phyloP scores from a whole-genome alignment of 2,329 filamentous ascomycete species.

The Stachybotrys chartarum region DNA sequence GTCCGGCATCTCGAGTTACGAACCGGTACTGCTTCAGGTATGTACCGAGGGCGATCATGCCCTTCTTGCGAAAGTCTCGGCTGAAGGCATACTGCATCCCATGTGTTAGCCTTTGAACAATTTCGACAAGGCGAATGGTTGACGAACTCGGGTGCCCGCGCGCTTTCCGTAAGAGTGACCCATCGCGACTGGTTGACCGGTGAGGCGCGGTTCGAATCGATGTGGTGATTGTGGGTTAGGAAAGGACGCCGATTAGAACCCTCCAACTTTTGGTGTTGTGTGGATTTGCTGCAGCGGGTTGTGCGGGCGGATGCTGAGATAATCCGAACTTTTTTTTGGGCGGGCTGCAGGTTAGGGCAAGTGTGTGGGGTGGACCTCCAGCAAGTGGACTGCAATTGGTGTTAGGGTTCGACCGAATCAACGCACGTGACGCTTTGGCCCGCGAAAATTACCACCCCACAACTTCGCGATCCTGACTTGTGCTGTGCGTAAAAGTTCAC shows the following conservation, averaged over 20 bases:
- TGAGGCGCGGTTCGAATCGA: conserved; percentile 11
- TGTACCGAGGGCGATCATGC: conserved; percentile 86
- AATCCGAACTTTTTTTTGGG: conserved; percentile 24
- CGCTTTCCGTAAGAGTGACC: conserved; percentile 84
- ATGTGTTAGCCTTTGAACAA: conserved; percentile 20
- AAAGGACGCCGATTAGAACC: conserved; percentile 23
- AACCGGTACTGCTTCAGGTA: conserved; percentile 92
- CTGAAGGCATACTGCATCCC: conserved; percentile 74
- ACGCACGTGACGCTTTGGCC: conserved; percentile 19
- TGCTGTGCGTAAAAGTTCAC: conserved; percentile 18
- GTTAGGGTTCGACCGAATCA: conserved; percentile 23
- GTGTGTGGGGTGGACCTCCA: conserved; percentile 12
- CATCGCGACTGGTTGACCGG: conserved; percentile 54
- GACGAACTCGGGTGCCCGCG: conserved; percentile 74
- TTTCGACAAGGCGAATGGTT: conserved; percentile 3
- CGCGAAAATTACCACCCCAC: conserved; percentile 25
- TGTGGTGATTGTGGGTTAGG: conserved; percentile 36
- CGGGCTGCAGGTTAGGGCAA: conserved; percentile 22
- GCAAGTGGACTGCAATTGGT: background rate
- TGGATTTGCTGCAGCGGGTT: conserved; percentile 30
- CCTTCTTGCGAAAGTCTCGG: conserved; percentile 90
- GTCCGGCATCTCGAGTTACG: conserved; percentile 9
- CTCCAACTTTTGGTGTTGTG: conserved; percentile 23
- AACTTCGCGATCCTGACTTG: conserved; percentile 17
- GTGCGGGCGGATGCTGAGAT: conserved; percentile 29